Conservation (phyloP, 805 yeast species). For the Candida sithepensis region DNA sequence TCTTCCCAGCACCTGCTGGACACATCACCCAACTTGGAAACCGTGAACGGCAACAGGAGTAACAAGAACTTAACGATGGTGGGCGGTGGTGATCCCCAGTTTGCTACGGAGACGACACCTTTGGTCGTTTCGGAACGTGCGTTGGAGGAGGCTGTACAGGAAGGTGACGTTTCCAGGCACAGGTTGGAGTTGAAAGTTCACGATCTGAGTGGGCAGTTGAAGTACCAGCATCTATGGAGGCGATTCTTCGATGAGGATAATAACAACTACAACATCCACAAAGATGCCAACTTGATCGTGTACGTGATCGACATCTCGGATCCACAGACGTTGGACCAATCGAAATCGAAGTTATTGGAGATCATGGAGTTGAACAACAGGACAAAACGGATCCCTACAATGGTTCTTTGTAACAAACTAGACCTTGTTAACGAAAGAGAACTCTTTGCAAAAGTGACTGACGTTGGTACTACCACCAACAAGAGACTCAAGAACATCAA, state of each 20-base stretch:
- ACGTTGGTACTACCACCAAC: conserved; percentile 1
- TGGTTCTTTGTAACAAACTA: conserved; percentile 29
- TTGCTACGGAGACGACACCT: conserved; percentile 1
- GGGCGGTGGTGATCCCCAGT: too few relatives aligned
- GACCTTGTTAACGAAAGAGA: conserved; percentile 23
- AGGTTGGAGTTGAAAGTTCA: conserved; percentile 17
- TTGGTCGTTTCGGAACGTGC: too few relatives aligned
- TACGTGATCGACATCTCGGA: conserved; percentile 31
- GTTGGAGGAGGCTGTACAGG: too few relatives aligned
- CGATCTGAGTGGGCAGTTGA: conserved; percentile 32
- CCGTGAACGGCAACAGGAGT: too few relatives aligned
- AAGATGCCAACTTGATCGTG: conserved; percentile 17
- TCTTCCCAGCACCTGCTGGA: too few relatives aligned
- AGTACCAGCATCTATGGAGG: conserved; percentile 24
- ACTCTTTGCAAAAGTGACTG: conserved; percentile 3
- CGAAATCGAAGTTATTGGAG: conserved; percentile 20
- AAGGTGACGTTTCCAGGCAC: not conserved
- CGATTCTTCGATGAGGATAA: conserved; percentile 5
- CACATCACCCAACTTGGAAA: too few relatives aligned
- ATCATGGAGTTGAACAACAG: conserved; percentile 18
- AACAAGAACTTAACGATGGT: not conserved
- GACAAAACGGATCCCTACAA: conserved; percentile 19
- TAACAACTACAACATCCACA: not conserved
- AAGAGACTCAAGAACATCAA: conserved; percentile 8
- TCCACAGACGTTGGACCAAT: conserved; percentile 20